Conservation (phyloP, 176 grass and related monocot genomes). For the Paspalum notatum region DNA sequence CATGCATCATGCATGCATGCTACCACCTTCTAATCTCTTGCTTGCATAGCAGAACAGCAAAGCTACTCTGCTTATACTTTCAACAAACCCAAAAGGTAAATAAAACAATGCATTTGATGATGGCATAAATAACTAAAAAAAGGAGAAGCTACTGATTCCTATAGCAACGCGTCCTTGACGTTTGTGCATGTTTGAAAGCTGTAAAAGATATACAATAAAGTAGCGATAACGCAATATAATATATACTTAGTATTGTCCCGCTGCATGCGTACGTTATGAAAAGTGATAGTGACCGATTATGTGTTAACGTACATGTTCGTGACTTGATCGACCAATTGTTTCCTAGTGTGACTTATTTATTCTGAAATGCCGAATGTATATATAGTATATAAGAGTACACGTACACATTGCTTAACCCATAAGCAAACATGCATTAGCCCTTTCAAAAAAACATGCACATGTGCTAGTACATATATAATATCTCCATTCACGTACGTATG, state of each 20-base stretch:
- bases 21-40: too few species aligned
- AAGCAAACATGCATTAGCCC: neutral
- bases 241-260: neutral
- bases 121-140: too few species aligned
- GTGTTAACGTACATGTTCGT: neutral
- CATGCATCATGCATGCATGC: too few species aligned
- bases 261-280: neutral
- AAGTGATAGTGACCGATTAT: neutral
- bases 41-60: too few species aligned
- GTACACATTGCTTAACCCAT: neutral
- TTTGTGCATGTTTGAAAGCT: neutral
- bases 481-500: too few species aligned
- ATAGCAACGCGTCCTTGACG: neutral
- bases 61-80: too few species aligned
- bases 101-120: too few species aligned
- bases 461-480: neutral
- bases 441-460: too few species aligned
- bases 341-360: neutral
- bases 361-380: neutral
- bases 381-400: too few species aligned
- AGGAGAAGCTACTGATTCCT: neutral
- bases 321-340: neutral
- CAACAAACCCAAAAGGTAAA: too few species aligned
- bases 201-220: neutral
- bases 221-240: neutral